Percentiles rank a stretch among this genome's conserved stretches.
phyloP scores from a whole-genome alignment of 2,329 filamentous ascomycete genomes.

The Sporothrix euskadiensis region DNA sequence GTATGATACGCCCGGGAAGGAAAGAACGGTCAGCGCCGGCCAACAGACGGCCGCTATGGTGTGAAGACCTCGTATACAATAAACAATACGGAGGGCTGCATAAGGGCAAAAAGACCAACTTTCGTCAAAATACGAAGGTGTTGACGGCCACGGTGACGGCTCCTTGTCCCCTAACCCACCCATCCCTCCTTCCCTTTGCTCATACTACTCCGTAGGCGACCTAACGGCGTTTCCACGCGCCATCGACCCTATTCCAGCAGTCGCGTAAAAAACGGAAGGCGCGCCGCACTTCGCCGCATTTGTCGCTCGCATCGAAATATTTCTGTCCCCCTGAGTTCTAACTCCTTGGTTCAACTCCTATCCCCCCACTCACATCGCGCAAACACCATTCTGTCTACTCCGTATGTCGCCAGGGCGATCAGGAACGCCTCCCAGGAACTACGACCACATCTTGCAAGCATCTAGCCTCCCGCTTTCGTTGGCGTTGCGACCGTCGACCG shows the following conservation, averaged over 20 bases:
- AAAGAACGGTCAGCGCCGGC: not conserved
- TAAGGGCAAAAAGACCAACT: not conserved
- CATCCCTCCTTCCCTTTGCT: not conserved
- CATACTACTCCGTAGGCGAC: no score
- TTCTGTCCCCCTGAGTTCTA: slow-evolving; percentile 1
- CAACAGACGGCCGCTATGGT: not conserved
- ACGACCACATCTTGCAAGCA: not conserved
- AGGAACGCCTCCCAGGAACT: not conserved
- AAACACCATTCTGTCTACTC: not conserved
- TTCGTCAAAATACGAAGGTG: not conserved
- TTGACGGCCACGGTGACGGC: not conserved
- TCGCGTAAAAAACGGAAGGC: slow-evolving; percentile 13
- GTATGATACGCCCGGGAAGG: not conserved
- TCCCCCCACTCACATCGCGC: not conserved
- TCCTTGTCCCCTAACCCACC: not conserved
- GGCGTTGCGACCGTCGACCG: not conserved
- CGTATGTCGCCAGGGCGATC: not conserved
- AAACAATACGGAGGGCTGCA: slow-evolving; percentile 3
- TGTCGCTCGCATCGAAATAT: not conserved
- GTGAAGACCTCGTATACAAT: not conserved
- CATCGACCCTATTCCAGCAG: not conserved
- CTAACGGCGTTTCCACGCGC: not conserved
- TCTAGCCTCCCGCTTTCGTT: slow-evolving; percentile 14
- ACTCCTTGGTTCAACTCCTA: not conserved
- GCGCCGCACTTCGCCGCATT: slow-evolving; percentile 10